Base-by-base conservation (phyloP, 2,329 filamentous ascomycete species). In the Byssothecium circinans region DNA sequence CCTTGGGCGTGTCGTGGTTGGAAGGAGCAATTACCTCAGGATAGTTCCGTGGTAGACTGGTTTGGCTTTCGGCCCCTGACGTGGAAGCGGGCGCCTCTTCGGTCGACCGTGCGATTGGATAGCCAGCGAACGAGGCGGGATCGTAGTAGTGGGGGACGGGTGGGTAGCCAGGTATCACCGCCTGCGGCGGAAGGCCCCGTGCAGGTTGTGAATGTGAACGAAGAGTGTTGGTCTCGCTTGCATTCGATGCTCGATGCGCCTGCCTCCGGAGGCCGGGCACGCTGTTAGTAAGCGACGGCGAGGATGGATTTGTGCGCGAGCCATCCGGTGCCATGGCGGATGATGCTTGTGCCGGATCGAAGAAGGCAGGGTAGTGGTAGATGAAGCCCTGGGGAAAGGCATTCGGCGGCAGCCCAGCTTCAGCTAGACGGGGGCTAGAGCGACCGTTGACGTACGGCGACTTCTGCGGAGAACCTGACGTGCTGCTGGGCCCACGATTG, bases 201-300 rank as follows among this genome's bases (percentile, higher is more conserved):
- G 75, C 73, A 44, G 76, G 76, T 50, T 79, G 76, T 7, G 76
- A 78, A 45, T 79, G 76, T 27, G 76, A 79, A 37, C 76, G 70
- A 36, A 71, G 64, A 8, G 75, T 73, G 39, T 62, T 69, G 15
- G 65, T 65, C 20, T 73, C 72, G 49, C 75, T 75, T n/a, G 73
- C 67, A 39, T 75, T 67, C 4, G 73, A 74, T 10, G 68, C 64
- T 12, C 75, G 69, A 50, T 78, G 75, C 2, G 68, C 65, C 15
- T 69, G 67, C 50, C 75, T 76, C 76, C 15, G 76, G 78, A 75
- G 15, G 72, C 67, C 38, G 75, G 67, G 6, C 73, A 74, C 14
- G 67, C 64, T n/a, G 75, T 69, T 50, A 77, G 75, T 2, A 67
- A 65, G 15, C 69, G 67, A 52, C 74, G 76, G 76, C 15, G 76